phyloP scores from a whole-genome alignment of 1,284 basidiomycete genomes.

The Megacollybia platyphylla region DNA sequence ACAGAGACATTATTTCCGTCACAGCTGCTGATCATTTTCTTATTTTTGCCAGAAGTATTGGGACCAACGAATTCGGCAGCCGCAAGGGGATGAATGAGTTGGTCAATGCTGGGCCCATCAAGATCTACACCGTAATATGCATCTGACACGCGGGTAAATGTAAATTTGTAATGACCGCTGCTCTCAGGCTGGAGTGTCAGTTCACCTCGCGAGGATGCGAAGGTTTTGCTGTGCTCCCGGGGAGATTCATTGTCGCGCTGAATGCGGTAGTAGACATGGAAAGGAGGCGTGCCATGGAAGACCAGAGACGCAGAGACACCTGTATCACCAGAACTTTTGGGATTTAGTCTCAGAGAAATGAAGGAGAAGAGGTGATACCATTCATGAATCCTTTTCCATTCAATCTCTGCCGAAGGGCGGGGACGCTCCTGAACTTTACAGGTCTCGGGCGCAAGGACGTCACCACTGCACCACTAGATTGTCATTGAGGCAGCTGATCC shows the following conservation, averaged over 20 bases:
- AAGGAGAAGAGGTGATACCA: constrained; percentile 33
- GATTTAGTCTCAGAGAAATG: constrained; percentile 3
- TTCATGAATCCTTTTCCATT: constrained; percentile 86
- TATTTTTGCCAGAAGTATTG: constrained; percentile 26
- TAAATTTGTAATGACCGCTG: constrained; percentile 85
- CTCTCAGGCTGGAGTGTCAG: constrained; percentile 79
- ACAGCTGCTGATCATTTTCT: constrained; percentile 56
- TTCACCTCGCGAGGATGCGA: constrained; percentile 69
- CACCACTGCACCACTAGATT: constrained; percentile 57
- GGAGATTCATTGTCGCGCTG: constrained; percentile 59
- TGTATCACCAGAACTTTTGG: constrained; percentile 78
- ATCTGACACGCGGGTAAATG: constrained; percentile 74
- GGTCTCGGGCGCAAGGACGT: constrained; percentile 69
- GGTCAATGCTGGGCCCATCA: constrained; percentile 64
- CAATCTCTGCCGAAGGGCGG: constrained; percentile 69
- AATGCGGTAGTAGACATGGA: constrained; percentile 70
- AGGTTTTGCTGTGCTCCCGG: constrained; percentile 45
- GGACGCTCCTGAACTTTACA: constrained; percentile 70
- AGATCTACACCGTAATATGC: constrained; percentile 71
- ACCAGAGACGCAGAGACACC: constrained; percentile 83
- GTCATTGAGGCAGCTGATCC: constrained; percentile 1
- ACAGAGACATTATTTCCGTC: constrained; percentile 64
- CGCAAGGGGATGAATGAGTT: constrained; percentile 82
- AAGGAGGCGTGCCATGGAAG: constrained; percentile 84
- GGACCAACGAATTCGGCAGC: constrained; percentile 59